Conservation (phyloP, 345 rosid genomes). For the Luvunga scandens region DNA sequence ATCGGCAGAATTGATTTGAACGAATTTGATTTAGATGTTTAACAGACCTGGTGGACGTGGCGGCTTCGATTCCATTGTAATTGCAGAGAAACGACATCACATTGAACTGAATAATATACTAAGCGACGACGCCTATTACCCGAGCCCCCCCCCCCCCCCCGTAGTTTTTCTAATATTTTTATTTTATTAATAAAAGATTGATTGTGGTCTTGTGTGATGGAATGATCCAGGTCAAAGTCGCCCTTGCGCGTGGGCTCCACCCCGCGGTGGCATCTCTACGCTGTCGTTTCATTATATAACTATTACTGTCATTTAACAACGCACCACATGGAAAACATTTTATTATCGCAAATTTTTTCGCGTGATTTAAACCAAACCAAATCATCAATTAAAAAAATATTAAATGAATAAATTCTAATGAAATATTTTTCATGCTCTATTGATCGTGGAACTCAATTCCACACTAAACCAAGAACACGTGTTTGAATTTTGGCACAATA, state of each 20-base stretch:
- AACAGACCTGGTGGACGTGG: conserved; percentile 5
- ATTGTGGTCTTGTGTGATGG: neutral
- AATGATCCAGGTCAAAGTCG: neutral
- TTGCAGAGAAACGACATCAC: neutral
- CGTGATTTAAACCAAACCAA: too few relatives aligned
- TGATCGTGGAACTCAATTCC: too few relatives aligned
- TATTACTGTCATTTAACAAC: too few relatives aligned
- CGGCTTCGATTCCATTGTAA: conserved; percentile 2
- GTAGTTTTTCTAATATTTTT: neutral
- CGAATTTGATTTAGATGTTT: neutral
- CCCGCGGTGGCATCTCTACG: neutral
- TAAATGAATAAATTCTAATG: too few relatives aligned
- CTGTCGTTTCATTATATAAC: neutral
- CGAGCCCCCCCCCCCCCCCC: too few relatives aligned
- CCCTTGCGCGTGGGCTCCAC: neutral
- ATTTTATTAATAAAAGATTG: neutral
- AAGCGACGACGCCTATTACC: neutral
- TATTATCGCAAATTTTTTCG: too few relatives aligned
- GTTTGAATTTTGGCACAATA: too few relatives aligned
- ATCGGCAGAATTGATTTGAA: too few relatives aligned
- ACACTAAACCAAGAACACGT: too few relatives aligned
- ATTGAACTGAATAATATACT: neutral
- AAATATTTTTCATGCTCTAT: too few relatives aligned
- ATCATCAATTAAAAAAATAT: too few relatives aligned
- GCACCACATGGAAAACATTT: too few relatives aligned